A percentile compares a stretch with the other conserved stretches of the same genome.
Conservation (phyloP, 345 rosid genomes). For the Ricinus communis region DNA sequence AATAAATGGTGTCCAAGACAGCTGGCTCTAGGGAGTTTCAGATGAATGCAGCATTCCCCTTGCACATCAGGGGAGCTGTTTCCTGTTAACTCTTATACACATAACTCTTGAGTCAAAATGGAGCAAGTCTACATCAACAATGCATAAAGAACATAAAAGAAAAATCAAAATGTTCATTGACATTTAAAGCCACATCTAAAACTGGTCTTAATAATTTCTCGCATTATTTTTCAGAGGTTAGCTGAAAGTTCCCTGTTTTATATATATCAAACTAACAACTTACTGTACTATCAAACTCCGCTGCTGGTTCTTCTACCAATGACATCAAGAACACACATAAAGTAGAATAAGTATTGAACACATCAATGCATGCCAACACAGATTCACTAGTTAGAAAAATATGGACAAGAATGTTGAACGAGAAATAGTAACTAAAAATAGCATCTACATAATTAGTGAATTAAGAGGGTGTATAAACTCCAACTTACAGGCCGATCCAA, state of each 20-base stretch:
- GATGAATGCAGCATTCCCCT: not conserved
- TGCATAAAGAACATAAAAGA: not conserved
- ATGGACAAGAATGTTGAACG: not conserved
- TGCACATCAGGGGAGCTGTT: not conserved
- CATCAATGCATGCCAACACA: not conserved
- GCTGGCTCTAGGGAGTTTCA: not conserved
- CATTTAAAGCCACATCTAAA: not conserved
- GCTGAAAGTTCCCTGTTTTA: not conserved
- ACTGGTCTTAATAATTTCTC: not conserved
- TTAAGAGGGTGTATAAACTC: not conserved
- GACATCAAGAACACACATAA: not conserved
- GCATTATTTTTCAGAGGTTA: not conserved
- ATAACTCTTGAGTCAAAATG: not conserved
- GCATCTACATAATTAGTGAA: not conserved
- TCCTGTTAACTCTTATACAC: not conserved
- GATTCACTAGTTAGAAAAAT: not conserved
- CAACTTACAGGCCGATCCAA: constrained; percentile 80
- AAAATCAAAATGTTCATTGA: not conserved
- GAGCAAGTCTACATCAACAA: not conserved
- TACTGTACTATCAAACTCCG: not conserved
- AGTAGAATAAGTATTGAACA: not conserved
- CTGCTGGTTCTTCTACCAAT: not conserved
- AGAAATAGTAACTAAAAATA: not conserved
- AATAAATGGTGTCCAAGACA: not conserved
- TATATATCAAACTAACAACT: not conserved